A percentile compares a stretch with the other conserved stretches of the same genome.
phyloP scores from a whole-genome alignment of 2,329 filamentous ascomycete species.

The Alternaria tenuissima region DNA sequence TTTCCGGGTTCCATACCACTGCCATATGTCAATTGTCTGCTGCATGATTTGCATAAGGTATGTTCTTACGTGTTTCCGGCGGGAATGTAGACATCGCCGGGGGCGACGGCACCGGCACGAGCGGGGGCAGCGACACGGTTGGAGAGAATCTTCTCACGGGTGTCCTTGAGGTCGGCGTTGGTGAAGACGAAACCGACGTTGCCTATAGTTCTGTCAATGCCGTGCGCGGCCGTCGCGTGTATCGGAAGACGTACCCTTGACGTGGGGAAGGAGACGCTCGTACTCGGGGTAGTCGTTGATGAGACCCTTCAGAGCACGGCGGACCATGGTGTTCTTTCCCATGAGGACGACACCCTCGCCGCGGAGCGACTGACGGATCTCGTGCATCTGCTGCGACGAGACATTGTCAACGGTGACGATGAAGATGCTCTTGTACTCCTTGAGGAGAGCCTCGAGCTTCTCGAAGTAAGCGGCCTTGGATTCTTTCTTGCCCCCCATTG shows the following conservation, averaged over 20 bases:
- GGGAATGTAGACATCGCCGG: constrained; percentile 90
- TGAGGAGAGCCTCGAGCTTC: constrained; percentile 97
- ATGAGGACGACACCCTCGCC: constrained; percentile 94
- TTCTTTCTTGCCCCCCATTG: constrained; percentile 97
- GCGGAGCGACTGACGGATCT: constrained; percentile 93
- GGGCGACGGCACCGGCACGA: constrained; percentile 96
- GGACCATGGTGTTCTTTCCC: constrained; percentile 99
- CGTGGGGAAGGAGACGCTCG: constrained; percentile 94
- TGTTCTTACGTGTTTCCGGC: constrained; percentile 83
- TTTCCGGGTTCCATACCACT: constrained; percentile 99
- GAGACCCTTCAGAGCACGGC: constrained; percentile 97
- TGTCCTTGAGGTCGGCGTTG: constrained; percentile 90
- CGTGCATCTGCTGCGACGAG: constrained; percentile 99
- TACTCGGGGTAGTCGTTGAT: constrained; percentile 90
- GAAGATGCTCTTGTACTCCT: constrained; percentile 98
- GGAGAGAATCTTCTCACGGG: constrained; percentile 90
- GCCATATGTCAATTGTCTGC: constrained; percentile 24
- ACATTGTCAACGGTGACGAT: constrained; percentile 96
- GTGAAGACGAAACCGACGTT: constrained; percentile 99
- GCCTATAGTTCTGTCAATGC: constrained; percentile 56
- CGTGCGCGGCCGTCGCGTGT: constrained; percentile 3
- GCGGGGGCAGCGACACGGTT: constrained; percentile 99
- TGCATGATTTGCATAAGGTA: not conserved
- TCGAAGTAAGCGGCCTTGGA: constrained; percentile 99
- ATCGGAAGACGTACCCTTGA: constrained; percentile 69